These are phyloP conservation scores for Babesia bigemina DNA, from an alignment of 169 alveolate genomes.

Conservation along the genomic window DNA sequence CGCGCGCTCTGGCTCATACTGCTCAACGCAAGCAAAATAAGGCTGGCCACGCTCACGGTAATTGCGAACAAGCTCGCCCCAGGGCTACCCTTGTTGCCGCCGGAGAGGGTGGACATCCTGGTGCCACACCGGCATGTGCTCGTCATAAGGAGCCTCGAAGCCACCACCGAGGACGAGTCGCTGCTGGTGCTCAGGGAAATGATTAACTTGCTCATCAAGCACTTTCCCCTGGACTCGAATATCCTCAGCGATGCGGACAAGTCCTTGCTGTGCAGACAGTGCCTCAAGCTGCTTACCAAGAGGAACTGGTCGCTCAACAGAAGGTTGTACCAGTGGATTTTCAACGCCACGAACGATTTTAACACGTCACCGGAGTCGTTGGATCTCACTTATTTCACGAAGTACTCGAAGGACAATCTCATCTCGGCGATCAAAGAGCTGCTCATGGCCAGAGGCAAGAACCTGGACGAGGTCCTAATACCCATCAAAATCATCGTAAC, in stretches of 20 bases:
- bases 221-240: constrained; percentile 74
- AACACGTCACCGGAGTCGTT: constrained; percentile 44
- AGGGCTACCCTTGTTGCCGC: constrained; percentile 64
- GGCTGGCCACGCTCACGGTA: constrained; percentile 79
- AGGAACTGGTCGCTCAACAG: constrained; percentile 69
- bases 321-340: constrained; percentile 64
- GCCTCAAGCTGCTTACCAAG: constrained; percentile 58
- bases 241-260: constrained; percentile 49
- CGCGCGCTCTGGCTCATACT: constrained; percentile 82
- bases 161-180: constrained; percentile 79
- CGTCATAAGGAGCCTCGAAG: constrained; percentile 78
- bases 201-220: constrained; percentile 74
- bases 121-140: constrained; percentile 77
- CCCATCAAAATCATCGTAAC: constrained; percentile 66
- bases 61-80: constrained; percentile 79
- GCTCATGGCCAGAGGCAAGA: constrained; percentile 35
- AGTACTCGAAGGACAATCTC: constrained; percentile 57
- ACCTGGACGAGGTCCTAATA: constrained; percentile 50
- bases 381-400: constrained; percentile 55
- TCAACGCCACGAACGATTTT: constrained; percentile 59
- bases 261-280: constrained; percentile 32
- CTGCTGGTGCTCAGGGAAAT: constrained; percentile 76
- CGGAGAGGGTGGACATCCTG: constrained; percentile 71
- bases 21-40: constrained; percentile 76
- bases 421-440: constrained; percentile 58